Conservation (phyloP, 2,329 filamentous ascomycete species). For the Aspergillus udagawae region DNA sequence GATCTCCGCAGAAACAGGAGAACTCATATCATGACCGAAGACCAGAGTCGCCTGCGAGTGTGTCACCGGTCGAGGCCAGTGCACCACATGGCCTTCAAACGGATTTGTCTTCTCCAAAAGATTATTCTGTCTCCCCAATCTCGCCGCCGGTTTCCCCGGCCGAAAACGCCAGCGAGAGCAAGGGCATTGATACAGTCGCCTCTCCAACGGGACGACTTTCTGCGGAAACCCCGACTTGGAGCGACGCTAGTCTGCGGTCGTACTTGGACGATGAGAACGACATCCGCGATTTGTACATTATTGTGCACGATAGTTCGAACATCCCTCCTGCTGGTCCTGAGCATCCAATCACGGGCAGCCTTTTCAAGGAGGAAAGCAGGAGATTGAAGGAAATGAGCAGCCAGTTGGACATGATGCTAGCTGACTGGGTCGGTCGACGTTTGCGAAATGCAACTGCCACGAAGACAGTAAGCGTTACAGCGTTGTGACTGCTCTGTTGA, state of each 20-base stretch:
- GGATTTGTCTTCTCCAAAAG: constrained; percentile 69
- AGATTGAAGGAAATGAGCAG: constrained; percentile 82
- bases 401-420: constrained; percentile 83
- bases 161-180: constrained; percentile 24
- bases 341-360: constrained; percentile 73
- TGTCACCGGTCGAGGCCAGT: constrained; percentile 53
- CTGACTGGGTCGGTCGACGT: constrained; percentile 65
- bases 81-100: constrained; percentile 63
- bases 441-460: constrained; percentile 17
- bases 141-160: constrained; percentile 58
- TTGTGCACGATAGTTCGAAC: constrained; percentile 89
- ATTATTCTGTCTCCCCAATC: constrained; percentile 54
- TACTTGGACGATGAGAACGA: constrained; percentile 90
- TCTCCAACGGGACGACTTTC: constrained; percentile 55
- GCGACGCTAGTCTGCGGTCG: constrained; percentile 75
- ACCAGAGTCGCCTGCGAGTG: constrained; percentile 65
- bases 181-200: constrained; percentile 41
- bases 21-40: constrained; percentile 44
- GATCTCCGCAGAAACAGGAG: constrained; percentile 19
- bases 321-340: constrained; percentile 75
- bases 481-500: constrained; percentile 4
- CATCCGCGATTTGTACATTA: constrained; percentile 81
- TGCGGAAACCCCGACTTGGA: constrained; percentile 66
- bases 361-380: constrained; percentile 85
- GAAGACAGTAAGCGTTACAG: constrained; percentile 11